Evolutionary conservation across 2,329 filamentous ascomycete genomes (phyloP), one percentile per base, ranked within the genome.

Genomic region (Talaromyces verruculosus): DNA sequence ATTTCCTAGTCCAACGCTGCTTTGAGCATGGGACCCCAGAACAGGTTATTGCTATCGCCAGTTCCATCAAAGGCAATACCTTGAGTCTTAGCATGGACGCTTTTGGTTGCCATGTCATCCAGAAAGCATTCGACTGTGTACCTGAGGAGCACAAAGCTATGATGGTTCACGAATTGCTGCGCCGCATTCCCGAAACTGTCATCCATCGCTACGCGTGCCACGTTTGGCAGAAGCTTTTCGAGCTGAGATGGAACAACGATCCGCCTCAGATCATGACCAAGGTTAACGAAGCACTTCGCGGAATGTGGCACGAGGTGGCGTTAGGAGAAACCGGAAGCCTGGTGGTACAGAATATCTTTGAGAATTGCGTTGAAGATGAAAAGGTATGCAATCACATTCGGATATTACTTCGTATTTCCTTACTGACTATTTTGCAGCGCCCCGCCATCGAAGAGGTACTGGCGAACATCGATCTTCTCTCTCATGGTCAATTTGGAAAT

Each of bases 191-290:
- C 0, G 94, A 99, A 80, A 99, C 95, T 2, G 93, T 99, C 69
- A 95, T 99, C 75, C 96, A 99, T 80, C 91, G 96, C 71, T 99
- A 99, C 80, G 95, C 95, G 67, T 99, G 95, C 75, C 95, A 99
- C 78, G 95, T 99, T 69, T 99, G 95, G 95, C 95, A 99, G 83
- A 99, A 99, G 83, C 87, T 99, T 33, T 99, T 99, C 77, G 95
- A 99, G 79, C 87, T 99, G 71, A 90, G 95, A 74, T 99, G 95
- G 95, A 92, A 89, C 69, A 91, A 93, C 73, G 91, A 93, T 45
- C 95, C 95, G 49, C 95, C 95, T 28, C 93, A 97, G 79, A 97
- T 99, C 80, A 99, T 99, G 95, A 91, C 91, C 74, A 97, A 92
- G 73, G 96, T 99, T 80, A 99, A 99, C 74, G 93, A 98, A 72